These are phyloP conservation scores for Cladophialophora yegresii DNA, from an alignment of 2,329 filamentous ascomycete species.

Conservation along the genomic window DNA sequence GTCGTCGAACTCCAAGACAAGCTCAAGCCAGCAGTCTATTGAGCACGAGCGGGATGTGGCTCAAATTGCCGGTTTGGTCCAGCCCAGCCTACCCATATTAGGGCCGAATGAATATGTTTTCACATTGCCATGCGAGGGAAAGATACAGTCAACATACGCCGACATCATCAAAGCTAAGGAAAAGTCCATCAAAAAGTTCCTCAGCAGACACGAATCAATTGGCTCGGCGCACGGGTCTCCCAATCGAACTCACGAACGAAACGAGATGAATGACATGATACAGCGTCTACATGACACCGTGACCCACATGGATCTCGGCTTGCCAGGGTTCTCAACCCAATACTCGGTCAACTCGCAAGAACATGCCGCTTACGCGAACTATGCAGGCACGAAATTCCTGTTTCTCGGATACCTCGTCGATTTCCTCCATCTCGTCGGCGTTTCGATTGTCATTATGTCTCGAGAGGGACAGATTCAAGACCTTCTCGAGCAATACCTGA, in stretches of 20 bases:
- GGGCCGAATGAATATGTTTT: conserved; percentile 34
- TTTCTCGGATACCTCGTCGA: conserved; percentile 49
- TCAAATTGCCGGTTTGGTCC: conserved; percentile 30
- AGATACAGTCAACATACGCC: conserved; percentile 35
- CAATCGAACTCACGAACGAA: conserved; percentile 32
- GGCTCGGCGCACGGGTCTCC: conserved; percentile 31
- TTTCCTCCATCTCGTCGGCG: conserved; percentile 40
- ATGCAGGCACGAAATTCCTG: conserved; percentile 51
- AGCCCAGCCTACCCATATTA: conserved; percentile 33
- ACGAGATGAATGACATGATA: conserved; percentile 42
- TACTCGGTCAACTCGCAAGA: conserved; percentile 41
- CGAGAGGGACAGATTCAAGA: conserved; percentile 43
- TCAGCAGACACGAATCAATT: conserved; percentile 32
- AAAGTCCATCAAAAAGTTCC: conserved; percentile 35
- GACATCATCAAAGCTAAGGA: conserved; percentile 35
- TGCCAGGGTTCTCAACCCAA: conserved; percentile 44
- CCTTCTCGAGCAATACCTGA: conserved; percentile 48
- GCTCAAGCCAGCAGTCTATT: conserved; percentile 37
- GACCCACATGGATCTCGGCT: conserved; percentile 50
- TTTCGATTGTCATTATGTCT: conserved; percentile 47
- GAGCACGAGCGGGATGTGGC: conserved; percentile 33
- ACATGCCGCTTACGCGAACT: conserved; percentile 50
- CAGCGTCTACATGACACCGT: conserved; percentile 46
- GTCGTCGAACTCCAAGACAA: conserved; percentile 32
- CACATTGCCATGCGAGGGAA: conserved; percentile 35